phyloP scores from a whole-genome alignment of 257 asterid species.

The Rauvolfia tetraphylla region DNA sequence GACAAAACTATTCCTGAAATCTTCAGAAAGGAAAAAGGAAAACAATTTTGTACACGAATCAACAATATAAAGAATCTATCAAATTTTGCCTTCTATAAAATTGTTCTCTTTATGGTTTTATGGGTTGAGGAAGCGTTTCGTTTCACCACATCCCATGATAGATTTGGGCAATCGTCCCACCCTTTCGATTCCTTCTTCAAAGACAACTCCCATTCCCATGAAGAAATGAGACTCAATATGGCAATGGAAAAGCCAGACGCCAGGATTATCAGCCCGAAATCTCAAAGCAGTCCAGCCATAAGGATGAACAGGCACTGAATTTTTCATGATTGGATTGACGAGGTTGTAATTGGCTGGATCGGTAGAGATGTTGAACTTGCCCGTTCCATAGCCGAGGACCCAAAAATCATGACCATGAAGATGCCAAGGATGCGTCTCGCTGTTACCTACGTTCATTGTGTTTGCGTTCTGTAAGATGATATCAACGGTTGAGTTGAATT shows the following conservation, averaged over 20 bases:
- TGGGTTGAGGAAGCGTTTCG: conserved; percentile 41
- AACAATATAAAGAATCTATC: not conserved
- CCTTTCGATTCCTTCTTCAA: conserved; percentile 74
- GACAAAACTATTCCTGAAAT: not conserved
- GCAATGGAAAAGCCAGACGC: conserved; percentile 95
- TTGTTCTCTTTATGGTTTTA: conserved; percentile 13
- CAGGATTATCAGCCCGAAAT: conserved; percentile 83
- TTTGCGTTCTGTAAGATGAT: conserved; percentile 77
- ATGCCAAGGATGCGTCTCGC: conserved; percentile 99
- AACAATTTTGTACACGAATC: not conserved
- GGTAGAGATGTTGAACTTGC: conserved; percentile 46
- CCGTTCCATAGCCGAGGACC: conserved; percentile 78
- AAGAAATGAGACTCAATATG: conserved; percentile 91
- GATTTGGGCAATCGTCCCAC: conserved; percentile 68
- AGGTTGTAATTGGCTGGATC: conserved; percentile 59
- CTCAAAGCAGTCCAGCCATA: conserved; percentile 91
- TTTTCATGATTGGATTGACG: conserved; percentile 84
- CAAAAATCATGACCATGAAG: conserved; percentile 95
- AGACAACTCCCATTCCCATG: conserved; percentile 92
- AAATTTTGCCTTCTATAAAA: not conserved
- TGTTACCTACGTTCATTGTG: conserved; percentile 48
- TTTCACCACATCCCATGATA: conserved; percentile 83
- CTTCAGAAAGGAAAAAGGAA: not conserved
- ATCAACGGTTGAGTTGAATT: conserved; percentile 71
- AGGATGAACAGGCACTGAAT: conserved; percentile 80